Evolutionary conservation across 2,329 filamentous ascomycete genomes (phyloP), one percentile per base, ranked within the genome.

Genomic region (Bipolaris bicolor): DNA sequence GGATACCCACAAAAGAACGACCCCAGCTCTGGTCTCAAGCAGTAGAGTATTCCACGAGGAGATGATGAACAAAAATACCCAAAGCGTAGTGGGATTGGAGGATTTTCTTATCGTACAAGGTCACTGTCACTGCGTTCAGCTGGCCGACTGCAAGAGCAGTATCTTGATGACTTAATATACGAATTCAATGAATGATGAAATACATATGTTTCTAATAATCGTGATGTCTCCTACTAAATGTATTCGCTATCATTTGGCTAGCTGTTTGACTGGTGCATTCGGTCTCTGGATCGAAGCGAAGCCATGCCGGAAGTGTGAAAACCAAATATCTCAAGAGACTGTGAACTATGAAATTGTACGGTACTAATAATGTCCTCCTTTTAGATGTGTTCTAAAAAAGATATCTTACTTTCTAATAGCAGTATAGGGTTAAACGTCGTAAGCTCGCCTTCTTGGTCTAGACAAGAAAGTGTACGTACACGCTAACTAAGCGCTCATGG

Each of bases 1-100:
- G 77, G 77, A 47, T 78, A 79, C 60, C 76, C 77, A 15, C 52
- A 71, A 50, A 77, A 79, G 72, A 78, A 64, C 54, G 77, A 80
- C 55, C 76, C 77, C 22, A 67, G 70, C 52, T 63, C 59, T 33
- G 69, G 67, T 20, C 24, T 68, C 37, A 66, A 67, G 57, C 52
- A 69, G 49, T 62, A 68, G 49, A 50, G n/a, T 18, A 29, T 16
- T 56, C 22, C 4, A 41, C 13, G 5, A 31, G 26, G 31, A 26
- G 22, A 37, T 34, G 41, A 22, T 45, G 36, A 26, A 13, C 61
- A 53, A 26, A 44, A 43, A 58, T 48, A 51, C 40, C 41, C 31
- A 18, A 48, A 53, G 36, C 18, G 54, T 51, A 40, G 48, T 58
- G 39, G 52, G 44, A 40, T 50, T 53, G 53, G 16, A 46, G 49